Evolutionary conservation across 106 monocot genomes (phyloP), one percentile per base, ranked within the genome.

Genomic region (Acorus gramineus): DNA sequence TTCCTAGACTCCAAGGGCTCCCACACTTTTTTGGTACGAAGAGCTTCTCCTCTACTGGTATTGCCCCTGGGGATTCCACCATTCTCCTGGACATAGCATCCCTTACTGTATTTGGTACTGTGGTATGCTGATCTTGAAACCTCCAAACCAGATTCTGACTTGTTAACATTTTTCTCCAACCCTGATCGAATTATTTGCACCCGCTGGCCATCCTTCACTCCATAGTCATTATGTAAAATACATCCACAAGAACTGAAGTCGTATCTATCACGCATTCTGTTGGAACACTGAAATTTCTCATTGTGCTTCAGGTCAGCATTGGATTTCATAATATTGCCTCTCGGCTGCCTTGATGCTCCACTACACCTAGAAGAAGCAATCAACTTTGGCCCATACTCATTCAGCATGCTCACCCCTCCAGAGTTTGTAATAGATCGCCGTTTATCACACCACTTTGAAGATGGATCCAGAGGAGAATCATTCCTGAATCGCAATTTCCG

Each of bases 21-120:
- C 89, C 89, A 89, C 49, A 89, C 66, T 67, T 84, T 80, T 53
- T 74, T 81, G 44, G 65, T 64, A 46, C 74, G 74, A 65, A 59
- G 43, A 64, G 13, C 6, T 14, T 75, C 50, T 28, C 49, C 74
- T 74, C 67, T 69, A 52, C 55, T 14, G 11, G 57, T 42, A 69
- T 12, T 55, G 45, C 65, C 62, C 4, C 78, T 83, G 6, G 71
- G 56, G 69, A 53, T 54, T 28, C 46, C 12, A 60, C 62, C 14
- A 67, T 60, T 75, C n/a, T 80, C 77, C 12, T 63, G 57, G 46
- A 54, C 3, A 49, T 67, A 59, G 28, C 57, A 77, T 9, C 66
- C 68, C 61, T 56, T 49, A 69, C 51, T 69, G 53, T 75, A 69
- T 49, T 73, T 80, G 11, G 14, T 54, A 62, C 55, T 67, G 13